Conservation (phyloP, 495 filamentous ascomycete species). For the Lentithecium fluviatile region DNA sequence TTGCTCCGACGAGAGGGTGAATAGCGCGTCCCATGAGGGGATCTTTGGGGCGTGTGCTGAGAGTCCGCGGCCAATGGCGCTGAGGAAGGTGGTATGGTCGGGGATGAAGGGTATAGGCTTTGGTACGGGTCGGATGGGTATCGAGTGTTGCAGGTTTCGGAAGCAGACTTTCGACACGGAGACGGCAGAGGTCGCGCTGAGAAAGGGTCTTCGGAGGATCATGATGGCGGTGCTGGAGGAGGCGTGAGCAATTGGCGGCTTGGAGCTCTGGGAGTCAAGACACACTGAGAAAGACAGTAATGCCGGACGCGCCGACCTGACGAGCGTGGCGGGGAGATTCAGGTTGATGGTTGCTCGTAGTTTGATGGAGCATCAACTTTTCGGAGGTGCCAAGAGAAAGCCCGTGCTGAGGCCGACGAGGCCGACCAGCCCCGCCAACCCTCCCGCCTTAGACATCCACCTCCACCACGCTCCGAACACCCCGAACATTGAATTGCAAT, state of each 20-base stretch:
- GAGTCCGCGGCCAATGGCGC: slow-evolving; percentile 83
- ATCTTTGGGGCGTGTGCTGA: slow-evolving; percentile 78
- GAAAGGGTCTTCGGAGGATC: slow-evolving; percentile 33
- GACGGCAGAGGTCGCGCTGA: slow-evolving; percentile 14
- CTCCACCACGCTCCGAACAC: slow-evolving; percentile 3
- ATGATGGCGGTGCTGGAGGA: slow-evolving; percentile 14
- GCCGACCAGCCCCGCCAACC: background rate
- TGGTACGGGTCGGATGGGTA: slow-evolving; percentile 57
- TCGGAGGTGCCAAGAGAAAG: slow-evolving; percentile 24
- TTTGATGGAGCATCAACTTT: slow-evolving; percentile 8
- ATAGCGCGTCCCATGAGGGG: slow-evolving; percentile 83
- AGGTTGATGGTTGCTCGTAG: background rate
- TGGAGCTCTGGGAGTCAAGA: background rate
- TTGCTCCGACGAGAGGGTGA: slow-evolving; percentile 71
- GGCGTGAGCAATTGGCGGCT: background rate
- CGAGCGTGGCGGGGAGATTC: background rate
- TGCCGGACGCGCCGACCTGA: background rate
- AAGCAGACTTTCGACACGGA: slow-evolving; percentile 14
- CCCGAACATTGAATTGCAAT: slow-evolving; percentile 59
- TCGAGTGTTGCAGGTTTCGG: slow-evolving; percentile 32
- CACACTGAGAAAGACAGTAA: background rate
- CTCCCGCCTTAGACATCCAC: background rate
- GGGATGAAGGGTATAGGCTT: slow-evolving; percentile 79
- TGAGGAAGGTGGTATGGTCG: slow-evolving; percentile 83
- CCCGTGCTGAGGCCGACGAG: background rate